Percentiles rank a stretch among this genome's conserved stretches.
phyloP scores from a whole-genome alignment of 2,329 filamentous ascomycete species.

The Tympanopsis confertula region DNA sequence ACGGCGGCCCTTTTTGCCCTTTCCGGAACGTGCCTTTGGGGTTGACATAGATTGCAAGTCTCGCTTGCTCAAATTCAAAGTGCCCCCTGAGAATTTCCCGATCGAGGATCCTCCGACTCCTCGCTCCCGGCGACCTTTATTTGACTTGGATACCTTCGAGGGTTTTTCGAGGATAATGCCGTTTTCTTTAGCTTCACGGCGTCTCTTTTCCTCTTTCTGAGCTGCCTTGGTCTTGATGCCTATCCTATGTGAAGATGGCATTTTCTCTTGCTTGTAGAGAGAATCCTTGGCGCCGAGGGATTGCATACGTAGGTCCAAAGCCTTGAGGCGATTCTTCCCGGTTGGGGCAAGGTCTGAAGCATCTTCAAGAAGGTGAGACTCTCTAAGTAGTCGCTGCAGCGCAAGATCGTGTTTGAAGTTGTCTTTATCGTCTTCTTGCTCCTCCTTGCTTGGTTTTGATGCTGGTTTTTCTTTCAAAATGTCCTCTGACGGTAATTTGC shows the following conservation, averaged over 20 bases:
- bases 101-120: background rate
- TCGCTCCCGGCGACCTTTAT: background rate
- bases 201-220: constrained; percentile 56
- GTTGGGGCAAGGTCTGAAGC: constrained; percentile 33
- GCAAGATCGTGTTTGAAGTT: constrained; percentile 78
- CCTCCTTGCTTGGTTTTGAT: constrained; percentile 2
- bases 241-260: constrained; percentile 78
- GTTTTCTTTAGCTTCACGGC: constrained; percentile 75
- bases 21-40: background rate
- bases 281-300: constrained; percentile 61
- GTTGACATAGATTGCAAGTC: background rate
- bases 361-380: constrained; percentile 73
- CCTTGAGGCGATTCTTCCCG: constrained; percentile 68
- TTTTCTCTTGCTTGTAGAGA: constrained; percentile 65
- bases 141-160: background rate
- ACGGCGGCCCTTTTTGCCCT: background rate
- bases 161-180: constrained; percentile 72
- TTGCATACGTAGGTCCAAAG: constrained; percentile 73
- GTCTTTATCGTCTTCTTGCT: constrained; percentile 14
- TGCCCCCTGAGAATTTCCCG: background rate
- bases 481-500: background rate
- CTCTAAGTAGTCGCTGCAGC: constrained; percentile 76
- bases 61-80: constrained; percentile 1
- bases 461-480: background rate
- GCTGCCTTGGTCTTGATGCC: constrained; percentile 65